A percentile compares a stretch with the other conserved stretches of the same genome.
Evolutionary conservation across 305 asterid genomes (phyloP).

Genomic region (Fraxinus xanthoxyloides): DNA sequence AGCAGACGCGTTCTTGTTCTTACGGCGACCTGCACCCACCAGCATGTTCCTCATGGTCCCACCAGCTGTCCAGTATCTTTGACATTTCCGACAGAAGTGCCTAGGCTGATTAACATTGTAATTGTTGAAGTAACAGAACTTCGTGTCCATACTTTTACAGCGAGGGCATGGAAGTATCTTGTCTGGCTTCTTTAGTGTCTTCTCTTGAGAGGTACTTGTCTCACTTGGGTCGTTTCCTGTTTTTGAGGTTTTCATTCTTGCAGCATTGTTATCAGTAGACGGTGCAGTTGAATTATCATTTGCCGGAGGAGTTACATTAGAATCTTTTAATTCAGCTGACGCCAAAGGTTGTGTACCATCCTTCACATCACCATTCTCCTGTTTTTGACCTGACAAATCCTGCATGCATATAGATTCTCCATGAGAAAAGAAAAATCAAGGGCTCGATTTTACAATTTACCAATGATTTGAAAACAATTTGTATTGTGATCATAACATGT

Average conservation of each 20-base stretch:
- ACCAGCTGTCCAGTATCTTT: conserved; percentile 40
- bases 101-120: conserved; percentile 35
- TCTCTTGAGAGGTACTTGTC: conserved; percentile 21
- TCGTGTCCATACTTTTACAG: conserved; percentile 36
- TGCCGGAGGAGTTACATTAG: conserved; percentile 14
- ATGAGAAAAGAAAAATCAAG: neutral
- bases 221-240: conserved; percentile 28
- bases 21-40: conserved; percentile 37
- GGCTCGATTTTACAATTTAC: neutral
- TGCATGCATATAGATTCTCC: conserved; percentile 16
- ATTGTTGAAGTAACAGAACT: conserved; percentile 35
- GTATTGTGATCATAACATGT: neutral
- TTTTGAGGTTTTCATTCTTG: conserved; percentile 28
- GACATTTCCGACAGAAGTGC: conserved; percentile 34
- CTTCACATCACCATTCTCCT: conserved; percentile 22
- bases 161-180: conserved; percentile 38
- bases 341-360: conserved; percentile 22
- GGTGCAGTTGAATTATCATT: conserved; percentile 29
- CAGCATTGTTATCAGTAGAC: conserved; percentile 27
- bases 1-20: conserved; percentile 23
- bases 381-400: conserved; percentile 22
- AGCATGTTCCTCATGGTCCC: conserved; percentile 38
- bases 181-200: conserved; percentile 35
- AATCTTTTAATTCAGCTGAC: conserved; percentile 28
- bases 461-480: neutral